These are phyloP conservation scores for Leccinum boreale DNA, from an alignment of 768 basidiomycete species.

Conservation along the genomic window DNA sequence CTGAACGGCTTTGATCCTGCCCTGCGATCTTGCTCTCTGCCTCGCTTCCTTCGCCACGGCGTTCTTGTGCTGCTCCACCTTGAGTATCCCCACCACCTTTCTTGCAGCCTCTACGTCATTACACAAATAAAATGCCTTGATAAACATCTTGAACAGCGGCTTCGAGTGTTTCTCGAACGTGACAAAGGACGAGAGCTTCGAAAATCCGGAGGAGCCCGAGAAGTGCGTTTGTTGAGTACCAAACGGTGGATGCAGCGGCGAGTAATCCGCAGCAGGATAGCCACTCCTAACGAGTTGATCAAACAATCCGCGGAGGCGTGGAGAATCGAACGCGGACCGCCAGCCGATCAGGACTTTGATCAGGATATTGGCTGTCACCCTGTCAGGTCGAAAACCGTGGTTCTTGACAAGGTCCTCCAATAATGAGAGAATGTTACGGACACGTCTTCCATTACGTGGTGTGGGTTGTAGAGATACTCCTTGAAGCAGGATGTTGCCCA, in stretches of 20 bases:
- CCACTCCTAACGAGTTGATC: conserved; percentile 60
- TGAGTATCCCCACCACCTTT: conserved; percentile 53
- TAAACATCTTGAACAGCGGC: conserved; percentile 73
- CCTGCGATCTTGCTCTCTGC: conserved; percentile 18
- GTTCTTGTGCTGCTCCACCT: conserved; percentile 32
- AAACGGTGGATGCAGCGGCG: conserved; percentile 42
- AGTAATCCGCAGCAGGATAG: conserved; percentile 43
- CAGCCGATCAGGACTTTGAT: conserved; percentile 58
- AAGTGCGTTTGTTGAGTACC: conserved; percentile 28
- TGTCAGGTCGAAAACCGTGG: conserved; percentile 57
- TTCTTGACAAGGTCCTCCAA: conserved; percentile 42
- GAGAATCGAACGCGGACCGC: conserved; percentile 40
- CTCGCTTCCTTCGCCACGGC: conserved; percentile 10
- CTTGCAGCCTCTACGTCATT: conserved; percentile 54
- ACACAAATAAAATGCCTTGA: conserved; percentile 56
- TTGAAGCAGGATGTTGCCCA: conserved; percentile 60
- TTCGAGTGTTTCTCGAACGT: conserved; percentile 58
- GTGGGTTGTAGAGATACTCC: conserved; percentile 33
- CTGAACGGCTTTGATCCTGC: conserved; percentile 15
- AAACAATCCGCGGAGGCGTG: conserved; percentile 53
- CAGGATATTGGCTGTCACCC: conserved; percentile 68
- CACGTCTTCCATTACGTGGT: conserved; percentile 41
- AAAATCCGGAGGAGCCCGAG: conserved; percentile 27
- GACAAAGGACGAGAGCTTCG: conserved; percentile 40
- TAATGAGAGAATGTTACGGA: conserved; percentile 40